These are phyloP conservation scores for Camelina sativa DNA, from an alignment of 345 rosid genomes.

Conservation along the genomic window DNA sequence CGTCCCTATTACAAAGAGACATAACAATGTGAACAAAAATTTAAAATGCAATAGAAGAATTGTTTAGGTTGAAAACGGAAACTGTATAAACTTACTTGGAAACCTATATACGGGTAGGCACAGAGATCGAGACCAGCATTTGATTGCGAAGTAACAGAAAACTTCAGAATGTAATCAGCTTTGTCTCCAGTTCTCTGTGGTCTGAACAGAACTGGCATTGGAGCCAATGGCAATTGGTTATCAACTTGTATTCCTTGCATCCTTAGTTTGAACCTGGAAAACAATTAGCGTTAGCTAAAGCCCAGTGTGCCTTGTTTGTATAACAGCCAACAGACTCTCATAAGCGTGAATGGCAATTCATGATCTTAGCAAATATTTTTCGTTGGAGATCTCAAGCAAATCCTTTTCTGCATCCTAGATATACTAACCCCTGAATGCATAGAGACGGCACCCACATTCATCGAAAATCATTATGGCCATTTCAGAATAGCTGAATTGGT, in stretches of 20 bases:
- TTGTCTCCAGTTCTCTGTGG: conserved; percentile 83
- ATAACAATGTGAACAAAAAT: conserved; percentile 19
- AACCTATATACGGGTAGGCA: conserved; percentile 88
- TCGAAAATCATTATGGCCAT: conserved; percentile 6
- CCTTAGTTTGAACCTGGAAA: conserved; percentile 79
- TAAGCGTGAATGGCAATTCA: conserved; percentile 17
- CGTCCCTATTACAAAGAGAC: conserved; percentile 60
- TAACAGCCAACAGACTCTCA: conserved; percentile 9
- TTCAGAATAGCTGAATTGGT: conserved; percentile 19
- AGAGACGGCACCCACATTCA: conserved; percentile 1
- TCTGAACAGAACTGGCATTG: conserved; percentile 95
- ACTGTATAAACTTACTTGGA: conserved; percentile 57
- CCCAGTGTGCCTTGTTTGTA: conserved; percentile 12
- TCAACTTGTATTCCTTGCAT: conserved; percentile 90
- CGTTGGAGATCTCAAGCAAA: conserved; percentile 11
- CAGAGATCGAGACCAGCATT: conserved; percentile 80
- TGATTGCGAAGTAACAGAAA: conserved; percentile 78
- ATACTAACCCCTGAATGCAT: conserved; percentile 14
- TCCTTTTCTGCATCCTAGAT: not conserved
- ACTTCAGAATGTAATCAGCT: conserved; percentile 70
- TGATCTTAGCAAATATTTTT: conserved; percentile 31
- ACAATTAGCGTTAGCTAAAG: conserved; percentile 11
- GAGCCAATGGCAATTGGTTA: conserved; percentile 93
- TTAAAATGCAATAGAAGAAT: not conserved
- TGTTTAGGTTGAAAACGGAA: conserved; percentile 15